Conservation (phyloP, 2,329 filamentous ascomycete genomes). For the Blastomyces gilchristii region DNA sequence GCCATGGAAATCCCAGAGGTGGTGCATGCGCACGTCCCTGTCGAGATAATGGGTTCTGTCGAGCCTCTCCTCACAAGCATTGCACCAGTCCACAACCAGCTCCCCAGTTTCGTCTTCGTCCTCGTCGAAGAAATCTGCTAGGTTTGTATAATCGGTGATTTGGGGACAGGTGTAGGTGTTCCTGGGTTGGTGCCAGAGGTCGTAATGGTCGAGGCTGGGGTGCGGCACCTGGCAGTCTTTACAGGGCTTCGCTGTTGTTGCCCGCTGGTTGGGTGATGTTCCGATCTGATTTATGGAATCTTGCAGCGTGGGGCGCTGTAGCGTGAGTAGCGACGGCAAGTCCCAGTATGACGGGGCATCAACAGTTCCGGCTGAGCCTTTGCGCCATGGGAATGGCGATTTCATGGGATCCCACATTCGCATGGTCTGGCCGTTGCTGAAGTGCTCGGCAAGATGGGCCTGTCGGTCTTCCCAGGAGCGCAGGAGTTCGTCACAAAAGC, state of each 20-base stretch:
- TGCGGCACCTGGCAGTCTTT: not conserved
- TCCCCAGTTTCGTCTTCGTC: not conserved
- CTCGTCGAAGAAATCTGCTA: conserved; percentile 1
- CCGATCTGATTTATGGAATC: conserved; percentile 4
- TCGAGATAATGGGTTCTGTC: not conserved
- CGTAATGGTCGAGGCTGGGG: conserved; percentile 2
- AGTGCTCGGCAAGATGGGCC: conserved; percentile 7
- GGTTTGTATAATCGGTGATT: not conserved
- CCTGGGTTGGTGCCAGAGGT: conserved; percentile 1
- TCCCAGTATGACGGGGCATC: not conserved
- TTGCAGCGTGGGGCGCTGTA: conserved; percentile 1
- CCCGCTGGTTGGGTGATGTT: not conserved
- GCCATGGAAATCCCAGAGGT: not conserved
- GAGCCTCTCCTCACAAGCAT: not conserved
- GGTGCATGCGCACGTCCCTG: not conserved
- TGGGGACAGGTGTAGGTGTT: conserved; percentile 1
- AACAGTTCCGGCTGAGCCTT: not conserved
- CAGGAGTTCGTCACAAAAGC: conserved; percentile 9
- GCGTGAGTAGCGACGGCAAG: not conserved
- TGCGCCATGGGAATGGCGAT: conserved; percentile 4
- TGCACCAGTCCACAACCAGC: not conserved
- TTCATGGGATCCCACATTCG: conserved; percentile 6
- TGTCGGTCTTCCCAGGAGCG: conserved; percentile 10
- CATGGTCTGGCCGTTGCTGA: conserved; percentile 5
- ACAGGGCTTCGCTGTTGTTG: not conserved